phyloP scores from a whole-genome alignment of 129 eudicot genomes.

The Ambrosia trifida region DNA sequence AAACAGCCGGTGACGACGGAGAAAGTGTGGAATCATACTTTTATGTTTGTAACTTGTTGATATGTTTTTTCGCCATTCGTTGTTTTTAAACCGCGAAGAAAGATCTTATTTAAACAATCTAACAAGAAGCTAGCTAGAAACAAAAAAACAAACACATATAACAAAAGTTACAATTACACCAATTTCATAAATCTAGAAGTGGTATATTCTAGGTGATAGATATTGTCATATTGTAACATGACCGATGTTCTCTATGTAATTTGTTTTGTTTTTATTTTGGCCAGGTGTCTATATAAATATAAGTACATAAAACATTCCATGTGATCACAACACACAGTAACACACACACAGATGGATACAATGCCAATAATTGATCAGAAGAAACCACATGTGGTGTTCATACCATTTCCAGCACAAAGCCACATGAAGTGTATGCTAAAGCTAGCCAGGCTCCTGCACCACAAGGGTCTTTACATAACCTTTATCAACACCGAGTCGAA shows the following conservation, averaged over 20 bases:
- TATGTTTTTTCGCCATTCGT: no score
- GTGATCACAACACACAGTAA: neutral
- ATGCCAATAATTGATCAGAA: neutral
- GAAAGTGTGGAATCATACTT: neutral
- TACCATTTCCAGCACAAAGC: conserved; percentile 39
- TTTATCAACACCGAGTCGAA: conserved; percentile 39
- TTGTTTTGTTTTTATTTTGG: neutral
- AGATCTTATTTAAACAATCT: no score
- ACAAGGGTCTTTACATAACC: conserved; percentile 32
- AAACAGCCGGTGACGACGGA: neutral
- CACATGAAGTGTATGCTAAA: conserved; percentile 42
- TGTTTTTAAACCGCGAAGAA: no score
- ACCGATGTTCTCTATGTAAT: neutral
- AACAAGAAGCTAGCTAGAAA: no score
- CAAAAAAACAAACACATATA: no score
- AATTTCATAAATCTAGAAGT: no score
- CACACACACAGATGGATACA: conserved; percentile 8
- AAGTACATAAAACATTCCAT: neutral
- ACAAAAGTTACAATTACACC: no score
- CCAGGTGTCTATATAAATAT: conserved; percentile 13
- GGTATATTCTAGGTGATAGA: no score
- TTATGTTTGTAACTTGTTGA: no score
- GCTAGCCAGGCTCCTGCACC: conserved; percentile 38
- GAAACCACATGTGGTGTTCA: conserved; percentile 32
- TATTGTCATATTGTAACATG: no score